Conservation (phyloP, 2,329 filamentous ascomycete species). For the Aspergillus fumigatiaffinis region DNA sequence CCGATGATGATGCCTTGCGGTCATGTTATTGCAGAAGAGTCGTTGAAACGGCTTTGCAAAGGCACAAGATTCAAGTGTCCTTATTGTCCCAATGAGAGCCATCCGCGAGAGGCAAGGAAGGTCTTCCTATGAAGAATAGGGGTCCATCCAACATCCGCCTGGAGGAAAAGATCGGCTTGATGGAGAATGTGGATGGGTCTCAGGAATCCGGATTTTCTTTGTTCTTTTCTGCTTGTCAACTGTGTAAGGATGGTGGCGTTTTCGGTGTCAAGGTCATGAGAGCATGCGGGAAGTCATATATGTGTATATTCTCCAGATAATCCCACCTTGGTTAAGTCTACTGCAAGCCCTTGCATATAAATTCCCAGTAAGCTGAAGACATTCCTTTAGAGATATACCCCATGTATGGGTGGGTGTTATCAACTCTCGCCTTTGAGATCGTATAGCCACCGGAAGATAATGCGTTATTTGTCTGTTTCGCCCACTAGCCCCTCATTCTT, state of each 20-base stretch:
- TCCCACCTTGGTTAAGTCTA: not conserved
- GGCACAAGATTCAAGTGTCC: conserved; percentile 86
- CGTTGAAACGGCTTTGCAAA: conserved; percentile 74
- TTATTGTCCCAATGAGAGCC: conserved; percentile 85
- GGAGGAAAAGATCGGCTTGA: not conserved
- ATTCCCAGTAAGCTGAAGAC: not conserved
- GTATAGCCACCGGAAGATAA: not conserved
- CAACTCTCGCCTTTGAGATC: not conserved
- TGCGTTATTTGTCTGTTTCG: not conserved
- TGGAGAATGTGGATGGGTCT: not conserved
- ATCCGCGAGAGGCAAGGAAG: conserved; percentile 69
- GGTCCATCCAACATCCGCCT: not conserved
- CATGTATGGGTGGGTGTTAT: not conserved
- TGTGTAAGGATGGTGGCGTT: not conserved
- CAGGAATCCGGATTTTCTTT: not conserved
- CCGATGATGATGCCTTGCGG: conserved; percentile 97
- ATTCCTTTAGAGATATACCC: not conserved
- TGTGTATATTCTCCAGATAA: not conserved
- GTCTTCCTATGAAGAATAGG: conserved; percentile 56
- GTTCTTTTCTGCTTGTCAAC: not conserved
- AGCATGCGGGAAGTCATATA: not conserved
- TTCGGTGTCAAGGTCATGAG: not conserved
- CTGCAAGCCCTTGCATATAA: not conserved
- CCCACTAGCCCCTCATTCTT: not conserved
- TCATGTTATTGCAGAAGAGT: conserved; percentile 86